Evolutionary conservation across 1,284 basidiomycete species (phyloP).

Genomic region (Sanguinoderma infundibulare): DNA sequence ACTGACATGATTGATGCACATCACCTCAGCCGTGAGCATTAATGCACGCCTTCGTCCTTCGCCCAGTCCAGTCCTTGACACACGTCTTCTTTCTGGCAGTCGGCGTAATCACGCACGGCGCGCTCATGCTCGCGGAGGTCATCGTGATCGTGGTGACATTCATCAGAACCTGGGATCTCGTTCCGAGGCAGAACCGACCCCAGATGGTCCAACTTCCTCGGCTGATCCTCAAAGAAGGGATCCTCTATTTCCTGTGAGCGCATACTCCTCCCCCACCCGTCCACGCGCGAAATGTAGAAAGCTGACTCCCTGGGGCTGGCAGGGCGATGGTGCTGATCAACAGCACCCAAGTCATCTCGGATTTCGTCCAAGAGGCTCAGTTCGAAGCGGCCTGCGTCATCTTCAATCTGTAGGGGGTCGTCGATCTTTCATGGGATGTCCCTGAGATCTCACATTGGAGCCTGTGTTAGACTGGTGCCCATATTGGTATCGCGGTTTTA

Average conservation of each 20-base stretch:
- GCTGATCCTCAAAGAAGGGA: slow-evolving; percentile 9
- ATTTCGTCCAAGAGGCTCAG: background rate
- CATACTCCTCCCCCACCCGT: background rate
- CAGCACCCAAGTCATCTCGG: background rate
- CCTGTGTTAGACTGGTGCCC: slow-evolving; percentile 5
- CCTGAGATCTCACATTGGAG: background rate
- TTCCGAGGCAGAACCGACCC: background rate
- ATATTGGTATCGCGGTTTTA: slow-evolving; percentile 23
- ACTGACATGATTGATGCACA: background rate
- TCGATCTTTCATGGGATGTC: background rate
- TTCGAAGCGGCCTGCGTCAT: background rate
- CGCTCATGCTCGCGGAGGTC: background rate
- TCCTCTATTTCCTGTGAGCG: slow-evolving; percentile 10
- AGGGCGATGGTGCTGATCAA: slow-evolving; percentile 10
- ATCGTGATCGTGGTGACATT: slow-evolving; percentile 8
- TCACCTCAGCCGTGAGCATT: background rate
- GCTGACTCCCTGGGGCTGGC: background rate
- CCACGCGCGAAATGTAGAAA: no score
- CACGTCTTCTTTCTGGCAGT: background rate
- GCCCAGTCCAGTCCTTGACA: background rate
- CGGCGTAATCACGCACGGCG: background rate
- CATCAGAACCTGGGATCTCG: background rate
- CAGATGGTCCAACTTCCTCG: background rate
- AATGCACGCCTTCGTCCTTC: background rate
- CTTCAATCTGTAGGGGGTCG: slow-evolving; percentile 2